Evolutionary conservation across 2,329 filamentous ascomycete species (phyloP).

Genomic region (Colletotrichum sp.): DNA sequence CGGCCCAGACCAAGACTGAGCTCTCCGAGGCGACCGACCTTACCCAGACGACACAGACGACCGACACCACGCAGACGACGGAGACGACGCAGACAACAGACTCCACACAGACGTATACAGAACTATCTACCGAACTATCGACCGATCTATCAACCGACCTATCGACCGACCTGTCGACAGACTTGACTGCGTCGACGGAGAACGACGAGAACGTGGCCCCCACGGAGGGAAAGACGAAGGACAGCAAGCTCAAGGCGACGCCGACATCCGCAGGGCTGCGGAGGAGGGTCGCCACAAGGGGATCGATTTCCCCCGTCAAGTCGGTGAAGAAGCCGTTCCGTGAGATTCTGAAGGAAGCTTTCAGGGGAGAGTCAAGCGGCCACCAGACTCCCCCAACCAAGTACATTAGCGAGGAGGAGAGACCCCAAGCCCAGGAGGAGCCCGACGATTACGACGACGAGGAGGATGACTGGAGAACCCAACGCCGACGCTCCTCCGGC

Average conservation of each 20-base stretch:
- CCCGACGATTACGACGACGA: conserved; percentile 30
- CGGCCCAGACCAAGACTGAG: conserved; percentile 29
- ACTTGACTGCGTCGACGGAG: conserved; percentile 12
- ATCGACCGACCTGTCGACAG: conserved; percentile 1
- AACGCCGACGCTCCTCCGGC: conserved; percentile 35
- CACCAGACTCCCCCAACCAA: conserved; percentile 49
- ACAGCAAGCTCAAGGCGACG: conserved; percentile 21
- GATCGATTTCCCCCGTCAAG: conserved; percentile 53
- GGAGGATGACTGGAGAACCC: conserved; percentile 9
- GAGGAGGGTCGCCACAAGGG: conserved; percentile 62
- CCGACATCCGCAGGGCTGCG: conserved; percentile 49
- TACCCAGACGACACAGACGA: conserved; percentile 13
- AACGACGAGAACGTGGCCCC: conserved; percentile 13
- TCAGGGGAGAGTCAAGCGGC: conserved; percentile 63
- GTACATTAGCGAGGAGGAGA: conserved; percentile 55
- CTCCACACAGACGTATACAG: conserved; percentile 11
- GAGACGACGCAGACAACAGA: conserved; percentile 17
- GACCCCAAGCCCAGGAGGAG: conserved; percentile 26
- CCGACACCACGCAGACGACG: conserved; percentile 11
- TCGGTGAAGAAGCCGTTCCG: conserved; percentile 57
- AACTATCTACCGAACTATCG: not conserved
- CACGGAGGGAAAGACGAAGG: not conserved
- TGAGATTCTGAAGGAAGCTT: conserved; percentile 65
- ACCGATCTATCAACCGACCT: not conserved
- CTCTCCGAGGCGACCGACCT: conserved; percentile 11